Conservation (phyloP, 441 rosid genomes). For the Lepidium campestre region DNA sequence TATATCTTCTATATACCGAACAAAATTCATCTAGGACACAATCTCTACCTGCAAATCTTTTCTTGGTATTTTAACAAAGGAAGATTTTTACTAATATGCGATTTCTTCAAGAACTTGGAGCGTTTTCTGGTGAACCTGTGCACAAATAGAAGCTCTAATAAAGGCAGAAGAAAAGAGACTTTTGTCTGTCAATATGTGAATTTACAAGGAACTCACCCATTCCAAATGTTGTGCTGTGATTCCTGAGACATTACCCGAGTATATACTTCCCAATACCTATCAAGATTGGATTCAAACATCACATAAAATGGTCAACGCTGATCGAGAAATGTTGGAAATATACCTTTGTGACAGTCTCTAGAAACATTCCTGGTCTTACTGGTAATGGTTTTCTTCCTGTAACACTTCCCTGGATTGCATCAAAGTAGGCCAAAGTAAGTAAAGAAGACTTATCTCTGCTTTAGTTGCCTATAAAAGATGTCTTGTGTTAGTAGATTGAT, state of each 20-base stretch:
- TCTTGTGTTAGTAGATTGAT: not conserved
- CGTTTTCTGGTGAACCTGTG: slow-evolving; percentile 90
- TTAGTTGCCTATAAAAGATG: not conserved
- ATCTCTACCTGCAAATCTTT: not conserved
- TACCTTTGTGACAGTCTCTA: slow-evolving; percentile 95
- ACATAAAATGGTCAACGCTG: not conserved
- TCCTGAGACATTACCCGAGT: slow-evolving; percentile 71
- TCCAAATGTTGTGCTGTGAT: slow-evolving; percentile 93
- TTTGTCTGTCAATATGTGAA: not conserved
- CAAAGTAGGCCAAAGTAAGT: slow-evolving; percentile 17
- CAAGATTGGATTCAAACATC: slow-evolving; percentile 17
- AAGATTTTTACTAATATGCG: slow-evolving; percentile 43
- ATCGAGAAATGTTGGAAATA: not conserved
- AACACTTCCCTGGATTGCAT: slow-evolving; percentile 55
- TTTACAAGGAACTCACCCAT: slow-evolving; percentile 53
- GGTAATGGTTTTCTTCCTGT: slow-evolving; percentile 80
- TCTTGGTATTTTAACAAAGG: not conserved
- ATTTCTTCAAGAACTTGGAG: slow-evolving; percentile 87
- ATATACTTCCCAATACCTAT: slow-evolving; percentile 88
- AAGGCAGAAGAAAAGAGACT: not conserved
- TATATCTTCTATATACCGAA: not conserved
- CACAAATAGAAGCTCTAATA: slow-evolving; percentile 1
- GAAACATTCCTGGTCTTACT: slow-evolving; percentile 94
- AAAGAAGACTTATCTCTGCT: not conserved
- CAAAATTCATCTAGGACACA: not conserved